Evolutionary conservation across 331 rosid species (phyloP).

Genomic region (Cydonia oblonga): DNA sequence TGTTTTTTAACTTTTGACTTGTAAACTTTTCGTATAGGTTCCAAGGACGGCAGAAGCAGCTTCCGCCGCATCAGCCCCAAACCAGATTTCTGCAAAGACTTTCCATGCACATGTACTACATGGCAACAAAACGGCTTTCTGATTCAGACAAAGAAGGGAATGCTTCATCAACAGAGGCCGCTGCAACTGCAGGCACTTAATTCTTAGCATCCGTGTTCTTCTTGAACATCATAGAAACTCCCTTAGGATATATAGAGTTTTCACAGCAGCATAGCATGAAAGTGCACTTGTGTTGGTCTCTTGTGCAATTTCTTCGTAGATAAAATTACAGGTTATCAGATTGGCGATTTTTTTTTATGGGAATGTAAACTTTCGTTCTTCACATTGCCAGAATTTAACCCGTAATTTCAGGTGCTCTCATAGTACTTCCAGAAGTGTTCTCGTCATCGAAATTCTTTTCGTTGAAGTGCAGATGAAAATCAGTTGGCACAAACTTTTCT

Average conservation of each 20-base stretch:
- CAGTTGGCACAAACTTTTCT: background rate
- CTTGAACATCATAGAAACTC: background rate
- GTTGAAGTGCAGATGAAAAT: background rate
- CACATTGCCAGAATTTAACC: background rate
- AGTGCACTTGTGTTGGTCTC: background rate
- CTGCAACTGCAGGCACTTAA: background rate
- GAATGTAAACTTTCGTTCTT: background rate
- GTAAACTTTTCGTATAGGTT: slow-evolving; percentile 4
- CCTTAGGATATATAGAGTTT: background rate
- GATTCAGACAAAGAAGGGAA: background rate
- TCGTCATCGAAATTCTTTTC: background rate
- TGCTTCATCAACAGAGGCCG: background rate
- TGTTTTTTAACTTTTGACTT: background rate
- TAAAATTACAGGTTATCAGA: background rate
- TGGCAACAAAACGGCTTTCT: background rate
- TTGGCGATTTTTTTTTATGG: background rate
- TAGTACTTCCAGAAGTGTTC: too few species aligned
- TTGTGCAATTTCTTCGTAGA: background rate
- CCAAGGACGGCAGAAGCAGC: background rate
- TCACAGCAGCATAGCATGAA: background rate
- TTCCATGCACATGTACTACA: background rate
- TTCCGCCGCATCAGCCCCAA: slow-evolving; percentile 6
- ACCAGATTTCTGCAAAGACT: background rate
- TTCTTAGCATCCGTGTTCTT: background rate
- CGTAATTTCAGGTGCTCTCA: background rate